Evolutionary conservation across 331 rosid genomes (phyloP), one percentile per base, ranked within the genome.

Genomic region (Pyracantha coccinea): DNA sequence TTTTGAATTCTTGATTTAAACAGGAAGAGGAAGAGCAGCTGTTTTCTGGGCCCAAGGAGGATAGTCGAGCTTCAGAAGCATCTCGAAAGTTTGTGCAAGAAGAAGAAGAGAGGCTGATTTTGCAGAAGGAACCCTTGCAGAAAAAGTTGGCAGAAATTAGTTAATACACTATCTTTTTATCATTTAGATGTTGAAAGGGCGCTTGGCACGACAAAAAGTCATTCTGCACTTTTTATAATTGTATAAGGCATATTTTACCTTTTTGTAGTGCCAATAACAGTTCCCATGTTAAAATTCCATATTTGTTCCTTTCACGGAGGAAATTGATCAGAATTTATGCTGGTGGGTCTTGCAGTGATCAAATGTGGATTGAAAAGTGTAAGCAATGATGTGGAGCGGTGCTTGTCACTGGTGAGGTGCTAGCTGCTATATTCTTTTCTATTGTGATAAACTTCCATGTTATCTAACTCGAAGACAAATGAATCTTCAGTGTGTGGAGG

Each of bases 371-470:
- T 94, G 84, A 92, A 94, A 85, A 78, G 86, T 60, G 59, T 84
- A 79, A 69, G 88, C 88, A 82, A 80, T 63, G 97, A 92, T 75
- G 92, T 90, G 74, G 97, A 92, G 87, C 87, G 78, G 74, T 94
- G 97, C 85, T 83, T 94, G 90, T 94, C 99, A 71, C 83, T 90
- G 99, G 97, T 94, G 85, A 87, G 99, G 72, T 78, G 77, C 72
- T 62, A 38, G 70, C 66, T 45, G 38, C 24, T 57, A 17, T 59
- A 69, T 69, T 54, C 19, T n/a, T 79, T 82, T 71, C 70, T 68
- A 32, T 78, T 66, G 28, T 71, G 71, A 74, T 38, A 33, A 27
- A 58, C 32, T 77, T 81, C 59, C 76, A 20, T 78, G 52, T 72
- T 82, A 58, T 79, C 70, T 70, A 65, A 66, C 58, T 44, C 66